Base-by-base conservation (phyloP, 2,329 filamentous ascomycete genomes). In the Ophiostoma australiae region DNA sequence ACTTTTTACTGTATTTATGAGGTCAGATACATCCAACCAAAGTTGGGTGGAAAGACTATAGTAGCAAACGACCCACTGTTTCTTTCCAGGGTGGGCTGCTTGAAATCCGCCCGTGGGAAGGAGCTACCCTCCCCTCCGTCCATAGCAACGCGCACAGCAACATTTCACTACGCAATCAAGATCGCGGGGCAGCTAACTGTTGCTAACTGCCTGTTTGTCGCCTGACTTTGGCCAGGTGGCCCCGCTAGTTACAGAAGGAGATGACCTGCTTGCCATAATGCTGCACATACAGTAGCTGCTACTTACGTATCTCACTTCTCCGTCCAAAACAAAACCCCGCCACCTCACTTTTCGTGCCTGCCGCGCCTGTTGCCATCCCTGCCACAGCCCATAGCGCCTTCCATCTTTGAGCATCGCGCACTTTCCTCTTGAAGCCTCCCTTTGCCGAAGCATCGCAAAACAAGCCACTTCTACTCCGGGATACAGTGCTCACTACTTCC, bases 281-380 rank as follows among this genome's bases (percentile, higher is more conserved):
- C 27, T 3, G 27, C n/a, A n/a, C n/a, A n/a, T n/a, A n/a, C n/a
- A 48, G 20, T 48, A 48, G 44, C 52, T 23, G n/a, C 52, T 58
- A 13, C 52, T 69, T 13, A 44, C 37, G 10, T 39, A 37, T 15
- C 52, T 41, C 65, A 23, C 48, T 23, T 55, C 8, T 23, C 48
- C 7, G 20, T 58, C 52, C 52, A 58, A 61, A 63, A 63, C 58
- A 63, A 52, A 48, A 74, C 72, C 72, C 73, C 70, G 71, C 72
- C 72, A 73, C 70, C 73, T 70, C 68, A 70, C 69, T 72, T 72
- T 73, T 69, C 69, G 61, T 48, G 31, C 61, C 35, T 63, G n/a
- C 61, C 70, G 55, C 63, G n/a, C 67, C 67, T 41, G 23, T 68
- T 65, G 1, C 20, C 44, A 48, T 48, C 44, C 52, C 52, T 61